These are phyloP conservation scores for Candida parachauliodes DNA, from an alignment of 805 yeast genomes.

Conservation along the genomic window DNA sequence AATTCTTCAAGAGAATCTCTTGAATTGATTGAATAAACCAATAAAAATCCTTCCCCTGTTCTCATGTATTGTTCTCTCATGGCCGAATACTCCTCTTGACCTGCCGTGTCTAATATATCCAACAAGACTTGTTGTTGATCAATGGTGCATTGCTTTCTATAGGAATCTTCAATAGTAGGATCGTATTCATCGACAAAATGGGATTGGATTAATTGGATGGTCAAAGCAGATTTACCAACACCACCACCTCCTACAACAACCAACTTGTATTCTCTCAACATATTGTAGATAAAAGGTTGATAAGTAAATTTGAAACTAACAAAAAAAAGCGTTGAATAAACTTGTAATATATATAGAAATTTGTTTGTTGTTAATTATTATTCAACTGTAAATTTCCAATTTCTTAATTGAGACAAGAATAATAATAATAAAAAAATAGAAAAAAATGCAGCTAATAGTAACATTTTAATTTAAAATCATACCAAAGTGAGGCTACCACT, in stretches of 20 bases:
- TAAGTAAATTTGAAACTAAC: too few species aligned
- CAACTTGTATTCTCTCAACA: conserved; percentile 76
- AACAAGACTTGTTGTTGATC: conserved; percentile 71
- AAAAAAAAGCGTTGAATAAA: too few species aligned
- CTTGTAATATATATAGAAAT: too few species aligned
- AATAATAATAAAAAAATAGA: too few species aligned
- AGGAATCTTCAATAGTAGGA: conserved; percentile 94
- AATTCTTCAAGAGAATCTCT: conserved; percentile 82
- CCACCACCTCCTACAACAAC: conserved; percentile 99
- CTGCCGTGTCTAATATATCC: conserved; percentile 96
- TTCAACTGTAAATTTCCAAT: too few species aligned
- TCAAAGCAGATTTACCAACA: conserved; percentile 95
- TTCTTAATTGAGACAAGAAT: too few species aligned
- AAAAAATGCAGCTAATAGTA: too few species aligned
- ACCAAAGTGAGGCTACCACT: too few species aligned
- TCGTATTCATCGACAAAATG: conserved; percentile 97
- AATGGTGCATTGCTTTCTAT: conserved; percentile 81
- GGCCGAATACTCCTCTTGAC: conserved; percentile 95
- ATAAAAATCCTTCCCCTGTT: conserved; percentile 89
- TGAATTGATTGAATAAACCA: conserved; percentile 86
- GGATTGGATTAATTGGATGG: conserved; percentile 90
- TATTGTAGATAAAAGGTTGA: too few species aligned
- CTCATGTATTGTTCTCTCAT: conserved; percentile 87
- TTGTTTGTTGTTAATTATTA: too few species aligned
- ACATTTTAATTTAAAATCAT: too few species aligned